These are phyloP conservation scores for Dendrobium catenatum DNA, from an alignment of 106 monocot genomes.

Conservation along the genomic window DNA sequence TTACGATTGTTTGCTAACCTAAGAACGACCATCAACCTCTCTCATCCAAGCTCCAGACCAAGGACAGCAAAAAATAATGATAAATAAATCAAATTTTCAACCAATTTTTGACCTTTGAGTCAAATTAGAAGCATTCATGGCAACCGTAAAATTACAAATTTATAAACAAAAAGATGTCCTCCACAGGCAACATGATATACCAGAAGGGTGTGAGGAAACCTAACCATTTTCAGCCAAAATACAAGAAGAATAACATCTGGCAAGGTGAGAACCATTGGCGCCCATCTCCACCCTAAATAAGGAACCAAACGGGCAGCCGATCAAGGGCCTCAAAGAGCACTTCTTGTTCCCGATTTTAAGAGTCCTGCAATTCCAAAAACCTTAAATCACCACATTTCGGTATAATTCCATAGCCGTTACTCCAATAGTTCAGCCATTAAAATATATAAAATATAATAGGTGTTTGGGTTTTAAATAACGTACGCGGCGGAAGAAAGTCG, in stretches of 20 bases:
- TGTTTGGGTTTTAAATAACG: neutral
- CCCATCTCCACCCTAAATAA: conserved; percentile 58
- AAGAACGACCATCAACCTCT: neutral
- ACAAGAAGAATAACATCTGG: conserved; percentile 11
- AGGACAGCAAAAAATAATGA: neutral
- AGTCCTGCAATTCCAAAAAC: conserved; percentile 27
- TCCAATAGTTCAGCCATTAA: neutral
- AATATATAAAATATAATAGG: neutral
- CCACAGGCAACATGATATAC: neutral
- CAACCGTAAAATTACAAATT: neutral
- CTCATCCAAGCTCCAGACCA: neutral
- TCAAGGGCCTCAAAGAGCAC: conserved; percentile 57
- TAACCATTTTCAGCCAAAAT: conserved; percentile 6
- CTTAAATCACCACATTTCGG: neutral
- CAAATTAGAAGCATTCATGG: neutral
- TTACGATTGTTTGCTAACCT: neutral
- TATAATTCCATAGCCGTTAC: neutral
- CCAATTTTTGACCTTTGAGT: neutral
- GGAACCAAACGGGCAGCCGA: conserved; percentile 89
- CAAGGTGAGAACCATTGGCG: conserved; percentile 33
- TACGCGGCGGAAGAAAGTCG: conserved; percentile 79
- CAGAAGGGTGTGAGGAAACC: neutral
- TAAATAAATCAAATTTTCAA: neutral
- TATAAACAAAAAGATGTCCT: neutral
- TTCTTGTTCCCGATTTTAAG: conserved; percentile 93